These are phyloP conservation scores for Labyrinthula sp. DNA, from an alignment of 352 stramenopile species.

Conservation along the genomic window DNA sequence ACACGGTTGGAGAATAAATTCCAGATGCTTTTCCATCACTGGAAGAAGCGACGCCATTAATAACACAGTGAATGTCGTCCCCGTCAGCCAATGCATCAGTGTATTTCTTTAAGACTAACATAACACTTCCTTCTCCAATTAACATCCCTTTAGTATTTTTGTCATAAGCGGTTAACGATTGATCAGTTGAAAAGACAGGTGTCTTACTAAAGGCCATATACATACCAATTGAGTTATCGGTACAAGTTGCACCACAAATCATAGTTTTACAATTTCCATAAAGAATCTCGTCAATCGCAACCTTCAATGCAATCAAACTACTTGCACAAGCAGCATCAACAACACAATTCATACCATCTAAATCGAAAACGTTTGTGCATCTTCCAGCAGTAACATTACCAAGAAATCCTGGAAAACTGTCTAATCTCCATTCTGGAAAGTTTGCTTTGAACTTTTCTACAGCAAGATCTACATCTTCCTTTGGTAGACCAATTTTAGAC, in stretches of 20 bases:
- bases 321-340: constrained; percentile 9
- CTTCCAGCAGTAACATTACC: constrained; percentile 15
- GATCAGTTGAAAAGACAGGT: constrained; percentile 16
- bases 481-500: constrained; percentile 12
- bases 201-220: constrained; percentile 26
- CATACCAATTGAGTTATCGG: constrained; percentile 22
- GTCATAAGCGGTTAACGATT: constrained; percentile 8
- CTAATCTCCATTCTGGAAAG: constrained; percentile 18
- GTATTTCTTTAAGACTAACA: constrained; percentile 17
- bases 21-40: constrained; percentile 12
- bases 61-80: constrained; percentile 12
- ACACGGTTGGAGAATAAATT: constrained; percentile 18
- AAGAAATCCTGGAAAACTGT: constrained; percentile 15
- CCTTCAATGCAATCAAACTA: constrained; percentile 12
- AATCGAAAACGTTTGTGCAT: constrained; percentile 16
- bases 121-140: constrained; percentile 11
- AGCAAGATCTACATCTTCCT: constrained; percentile 12
- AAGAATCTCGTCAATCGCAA: constrained; percentile 14
- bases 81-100: constrained; percentile 8
- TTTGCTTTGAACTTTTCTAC: constrained; percentile 23
- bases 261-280: constrained; percentile 15
- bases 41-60: constrained; percentile 9
- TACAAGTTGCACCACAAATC: constrained; percentile 13
- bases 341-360: constrained; percentile 21
- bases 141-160: constrained; percentile 21